Evolutionary conservation across 768 basidiomycete genomes (phyloP).

Genomic region (Xerocomus brunneocitrinus): DNA sequence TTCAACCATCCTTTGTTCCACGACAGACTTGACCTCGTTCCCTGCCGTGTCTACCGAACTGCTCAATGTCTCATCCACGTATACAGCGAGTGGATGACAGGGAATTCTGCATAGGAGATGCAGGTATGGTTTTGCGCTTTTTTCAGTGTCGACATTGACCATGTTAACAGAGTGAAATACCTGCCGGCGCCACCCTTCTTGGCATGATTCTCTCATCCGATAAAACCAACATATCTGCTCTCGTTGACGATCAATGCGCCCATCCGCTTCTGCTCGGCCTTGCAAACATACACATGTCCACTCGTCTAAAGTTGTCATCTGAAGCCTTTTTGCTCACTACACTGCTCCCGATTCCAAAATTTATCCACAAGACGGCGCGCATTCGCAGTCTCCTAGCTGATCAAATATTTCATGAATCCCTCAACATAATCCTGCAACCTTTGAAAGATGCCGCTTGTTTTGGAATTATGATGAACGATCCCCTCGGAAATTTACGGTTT

Average conservation of each 20-base stretch:
- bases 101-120: not conserved
- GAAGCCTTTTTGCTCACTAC: constrained; percentile 8
- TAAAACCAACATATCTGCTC: not conserved
- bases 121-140: not conserved
- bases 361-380: constrained; percentile 1
- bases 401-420: not conserved
- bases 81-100: no score
- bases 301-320: constrained; percentile 9
- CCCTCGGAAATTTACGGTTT: not conserved
- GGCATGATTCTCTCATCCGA: not conserved
- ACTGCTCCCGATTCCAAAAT: constrained; percentile 7
- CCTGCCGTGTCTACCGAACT: no score
- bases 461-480: not conserved
- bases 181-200: not conserved
- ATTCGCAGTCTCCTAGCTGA: not conserved
- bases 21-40: no score
- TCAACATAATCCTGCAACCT: not conserved
- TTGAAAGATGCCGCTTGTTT: not conserved
- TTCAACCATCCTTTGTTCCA: not conserved
- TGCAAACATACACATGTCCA: constrained; percentile 5
- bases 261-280: constrained; percentile 12
- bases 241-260: constrained; percentile 1
- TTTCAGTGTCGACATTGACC: no score
- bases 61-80: no score
- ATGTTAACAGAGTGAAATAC: not conserved